A percentile compares a stretch with the other conserved stretches of the same genome.
phyloP scores from a whole-genome alignment of 192 early-diverging fungal genomes.

The Mortierella claussenii region DNA sequence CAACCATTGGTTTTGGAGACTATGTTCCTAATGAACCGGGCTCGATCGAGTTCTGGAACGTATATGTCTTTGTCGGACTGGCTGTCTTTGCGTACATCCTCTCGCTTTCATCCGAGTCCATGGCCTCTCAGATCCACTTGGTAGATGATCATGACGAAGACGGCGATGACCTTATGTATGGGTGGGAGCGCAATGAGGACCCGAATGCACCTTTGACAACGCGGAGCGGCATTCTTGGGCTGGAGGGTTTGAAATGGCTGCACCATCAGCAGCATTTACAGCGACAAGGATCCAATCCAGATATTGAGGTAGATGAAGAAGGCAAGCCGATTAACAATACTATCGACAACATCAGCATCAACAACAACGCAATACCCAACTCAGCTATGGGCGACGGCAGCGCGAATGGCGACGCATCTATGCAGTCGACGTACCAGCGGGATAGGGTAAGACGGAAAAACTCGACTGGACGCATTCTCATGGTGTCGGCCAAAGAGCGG shows the following conservation, averaged over 20 bases:
- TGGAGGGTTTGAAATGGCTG: conserved; percentile 42
- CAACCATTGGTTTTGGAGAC: conserved; percentile 51
- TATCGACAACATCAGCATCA: not conserved
- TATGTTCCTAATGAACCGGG: conserved; percentile 38
- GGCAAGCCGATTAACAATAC: conserved; percentile 6
- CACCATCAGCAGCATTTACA: conserved; percentile 27
- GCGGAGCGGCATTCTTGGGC: conserved; percentile 28
- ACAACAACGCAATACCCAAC: not conserved
- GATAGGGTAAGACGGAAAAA: conserved; percentile 11
- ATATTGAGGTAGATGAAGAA: conserved; percentile 9
- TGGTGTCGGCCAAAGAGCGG: conserved; percentile 43
- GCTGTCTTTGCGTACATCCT: conserved; percentile 47
- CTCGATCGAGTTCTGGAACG: conserved; percentile 52
- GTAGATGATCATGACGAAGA: conserved; percentile 46
- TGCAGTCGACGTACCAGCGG: conserved; percentile 14
- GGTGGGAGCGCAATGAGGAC: conserved; percentile 45
- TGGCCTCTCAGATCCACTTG: conserved; percentile 41
- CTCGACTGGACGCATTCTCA: conserved; percentile 16
- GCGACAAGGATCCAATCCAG: not conserved
- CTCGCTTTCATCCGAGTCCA: conserved; percentile 44
- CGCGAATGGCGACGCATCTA: conserved; percentile 3
- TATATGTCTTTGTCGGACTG: conserved; percentile 47
- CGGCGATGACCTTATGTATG: conserved; percentile 39
- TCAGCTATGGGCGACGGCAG: not conserved
- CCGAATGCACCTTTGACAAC: conserved; percentile 32